Conservation (phyloP, 2,329 filamentous ascomycete species). For the Epichloe elymi region DNA sequence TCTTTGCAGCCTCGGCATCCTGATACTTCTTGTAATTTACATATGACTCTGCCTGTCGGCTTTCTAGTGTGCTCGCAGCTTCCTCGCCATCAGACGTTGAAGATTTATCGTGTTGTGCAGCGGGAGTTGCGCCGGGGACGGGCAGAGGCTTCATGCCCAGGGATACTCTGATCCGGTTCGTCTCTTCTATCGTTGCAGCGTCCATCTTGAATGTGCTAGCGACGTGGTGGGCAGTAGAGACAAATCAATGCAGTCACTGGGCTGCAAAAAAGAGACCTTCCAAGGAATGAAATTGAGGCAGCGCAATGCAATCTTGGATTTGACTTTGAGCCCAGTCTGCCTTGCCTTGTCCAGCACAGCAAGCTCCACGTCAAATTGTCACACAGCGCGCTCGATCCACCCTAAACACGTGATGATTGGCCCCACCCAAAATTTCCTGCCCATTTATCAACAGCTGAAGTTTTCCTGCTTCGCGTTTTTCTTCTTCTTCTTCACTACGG, state of each 20-base stretch:
- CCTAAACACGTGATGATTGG: constrained; percentile 5
- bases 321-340: neutral
- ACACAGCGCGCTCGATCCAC: neutral
- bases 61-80: constrained; percentile 70
- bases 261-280: neutral
- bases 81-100: constrained; percentile 52
- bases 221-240: neutral
- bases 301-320: neutral
- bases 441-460: constrained; percentile 9
- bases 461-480: constrained; percentile 20
- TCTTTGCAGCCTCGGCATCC: constrained; percentile 65
- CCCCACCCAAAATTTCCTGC: constrained; percentile 5
- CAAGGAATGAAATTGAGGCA: neutral
- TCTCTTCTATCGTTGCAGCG: constrained; percentile 74
- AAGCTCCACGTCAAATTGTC: neutral
- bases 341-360: neutral
- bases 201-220: constrained; percentile 30
- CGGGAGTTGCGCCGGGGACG: constrained; percentile 51
- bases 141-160: constrained; percentile 85
- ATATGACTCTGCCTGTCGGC: constrained; percentile 56
- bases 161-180: constrained; percentile 79
- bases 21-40: constrained; percentile 56
- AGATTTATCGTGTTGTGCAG: constrained; percentile 23
- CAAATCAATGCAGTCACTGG: neutral
- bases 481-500: constrained; percentile 36